Evolutionary conservation across 1,284 basidiomycete genomes (phyloP).

Genomic region (Boletellus deceptivus): DNA sequence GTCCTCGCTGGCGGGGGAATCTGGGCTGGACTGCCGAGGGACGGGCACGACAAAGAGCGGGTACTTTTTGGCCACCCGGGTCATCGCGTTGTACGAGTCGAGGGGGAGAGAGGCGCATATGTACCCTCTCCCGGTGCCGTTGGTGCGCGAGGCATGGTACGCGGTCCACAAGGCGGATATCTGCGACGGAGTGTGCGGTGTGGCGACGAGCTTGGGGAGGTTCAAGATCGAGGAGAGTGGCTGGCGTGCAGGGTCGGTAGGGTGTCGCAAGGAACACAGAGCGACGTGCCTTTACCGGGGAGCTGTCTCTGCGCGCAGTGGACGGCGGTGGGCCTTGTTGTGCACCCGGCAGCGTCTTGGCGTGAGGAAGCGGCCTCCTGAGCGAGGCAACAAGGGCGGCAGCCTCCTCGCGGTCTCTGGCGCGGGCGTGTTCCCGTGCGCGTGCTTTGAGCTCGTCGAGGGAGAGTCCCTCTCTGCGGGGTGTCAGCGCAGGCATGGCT

Average conservation of each 20-base stretch:
- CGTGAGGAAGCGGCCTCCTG: slow-evolving; percentile 1
- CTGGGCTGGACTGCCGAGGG: slow-evolving; percentile 42
- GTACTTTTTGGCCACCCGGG: slow-evolving; percentile 58
- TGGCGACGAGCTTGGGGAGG: slow-evolving; percentile 63
- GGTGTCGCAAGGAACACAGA: background rate
- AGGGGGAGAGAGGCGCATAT: slow-evolving; percentile 79
- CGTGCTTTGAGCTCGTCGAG: slow-evolving; percentile 40
- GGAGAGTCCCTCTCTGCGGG: slow-evolving; percentile 42
- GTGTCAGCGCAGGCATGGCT: background rate
- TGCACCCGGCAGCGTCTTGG: background rate
- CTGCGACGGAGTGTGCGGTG: slow-evolving; percentile 69
- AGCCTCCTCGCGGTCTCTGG: slow-evolving; percentile 32
- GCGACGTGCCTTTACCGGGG: slow-evolving; percentile 59
- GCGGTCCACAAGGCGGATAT: slow-evolving; percentile 85
- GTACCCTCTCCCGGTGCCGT: slow-evolving; percentile 77
- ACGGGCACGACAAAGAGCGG: slow-evolving; percentile 81
- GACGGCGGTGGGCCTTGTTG: slow-evolving; percentile 5
- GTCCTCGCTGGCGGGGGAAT: slow-evolving; percentile 28
- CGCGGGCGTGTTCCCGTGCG: slow-evolving; percentile 35
- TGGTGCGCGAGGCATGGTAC: slow-evolving; percentile 77
- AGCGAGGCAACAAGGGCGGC: slow-evolving; percentile 13
- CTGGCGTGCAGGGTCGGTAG: slow-evolving; percentile 40
- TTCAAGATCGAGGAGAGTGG: slow-evolving; percentile 81
- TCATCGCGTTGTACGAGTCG: slow-evolving; percentile 73
- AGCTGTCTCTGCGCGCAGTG: slow-evolving; percentile 56